A percentile compares a stretch with the other conserved stretches of the same genome.
Evolutionary conservation across 495 filamentous ascomycete genomes (phyloP).

Genomic region (Tricharina praecox): DNA sequence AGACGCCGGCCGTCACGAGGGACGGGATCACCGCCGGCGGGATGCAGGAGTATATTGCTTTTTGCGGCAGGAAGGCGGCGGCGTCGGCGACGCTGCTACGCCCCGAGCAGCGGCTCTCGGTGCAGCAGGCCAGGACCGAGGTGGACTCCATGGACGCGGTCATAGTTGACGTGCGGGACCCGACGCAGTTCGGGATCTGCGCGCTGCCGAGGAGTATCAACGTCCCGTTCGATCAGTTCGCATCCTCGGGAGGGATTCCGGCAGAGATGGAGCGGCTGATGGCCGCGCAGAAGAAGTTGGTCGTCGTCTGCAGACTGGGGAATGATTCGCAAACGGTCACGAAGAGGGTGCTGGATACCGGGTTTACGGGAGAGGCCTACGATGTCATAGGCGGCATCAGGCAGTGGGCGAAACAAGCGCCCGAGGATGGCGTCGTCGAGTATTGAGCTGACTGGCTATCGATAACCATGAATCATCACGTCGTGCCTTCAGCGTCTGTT

Average conservation of each 20-base stretch:
- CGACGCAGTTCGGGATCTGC: conserved; percentile 70
- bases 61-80: background rate
- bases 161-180: conserved; percentile 54
- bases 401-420: conserved; percentile 48
- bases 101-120: background rate
- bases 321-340: conserved; percentile 79
- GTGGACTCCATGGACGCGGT: conserved; percentile 16
- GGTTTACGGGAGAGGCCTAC: conserved; percentile 40
- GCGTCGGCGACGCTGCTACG: background rate
- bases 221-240: background rate
- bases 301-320: conserved; percentile 69
- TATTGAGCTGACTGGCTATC: too few relatives aligned
- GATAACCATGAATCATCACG: too few relatives aligned
- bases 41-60: background rate
- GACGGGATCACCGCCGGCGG: background rate
- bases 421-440: conserved; percentile 3
- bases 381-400: conserved; percentile 69
- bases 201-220: conserved; percentile 47
- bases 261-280: conserved; percentile 4
- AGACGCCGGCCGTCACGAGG: conserved; percentile 6
- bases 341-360: conserved; percentile 49
- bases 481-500: too few relatives aligned
- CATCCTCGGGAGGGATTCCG: conserved; percentile 5
- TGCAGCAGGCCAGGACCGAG: conserved; percentile 12
- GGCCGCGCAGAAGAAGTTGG: conserved; percentile 31